Conservation (phyloP, 2,329 filamentous ascomycete species). For the Cladosporium sp. region DNA sequence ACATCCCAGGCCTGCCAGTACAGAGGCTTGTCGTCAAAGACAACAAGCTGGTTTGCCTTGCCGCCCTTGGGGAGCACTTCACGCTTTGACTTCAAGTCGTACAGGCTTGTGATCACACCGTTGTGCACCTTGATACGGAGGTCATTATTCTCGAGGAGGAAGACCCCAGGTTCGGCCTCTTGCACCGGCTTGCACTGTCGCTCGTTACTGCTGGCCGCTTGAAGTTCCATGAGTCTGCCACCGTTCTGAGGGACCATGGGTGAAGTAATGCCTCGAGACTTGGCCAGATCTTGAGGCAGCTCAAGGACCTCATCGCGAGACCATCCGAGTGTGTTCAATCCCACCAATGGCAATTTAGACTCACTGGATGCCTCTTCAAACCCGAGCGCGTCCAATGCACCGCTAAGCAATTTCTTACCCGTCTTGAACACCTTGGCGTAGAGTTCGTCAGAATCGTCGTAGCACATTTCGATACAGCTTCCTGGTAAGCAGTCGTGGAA, state of each 20-base stretch:
- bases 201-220: background rate
- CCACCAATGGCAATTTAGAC: constrained; percentile 49
- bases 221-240: constrained; percentile 1
- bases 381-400: constrained; percentile 69
- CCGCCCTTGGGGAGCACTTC: constrained; percentile 73
- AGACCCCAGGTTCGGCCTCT: constrained; percentile 55
- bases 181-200: constrained; percentile 39
- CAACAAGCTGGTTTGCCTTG: constrained; percentile 87
- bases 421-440: constrained; percentile 82
- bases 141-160: constrained; percentile 76
- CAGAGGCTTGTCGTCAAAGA: constrained; percentile 95
- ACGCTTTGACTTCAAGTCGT: constrained; percentile 71
- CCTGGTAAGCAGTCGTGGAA: constrained; percentile 98
- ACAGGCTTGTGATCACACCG: constrained; percentile 81
- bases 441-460: constrained; percentile 88
- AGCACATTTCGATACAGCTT: constrained; percentile 96
- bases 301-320: constrained; percentile 49
- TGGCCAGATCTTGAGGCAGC: background rate
- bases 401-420: constrained; percentile 70
- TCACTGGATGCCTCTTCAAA: constrained; percentile 49
- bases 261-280: background rate
- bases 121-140: constrained; percentile 71
- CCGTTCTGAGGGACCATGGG: background rate
- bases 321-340: constrained; percentile 88
- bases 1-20: constrained; percentile 99